Base-by-base conservation (phyloP, 176 grass and related monocot genomes). In the Bothriochloa decipiens region DNA sequence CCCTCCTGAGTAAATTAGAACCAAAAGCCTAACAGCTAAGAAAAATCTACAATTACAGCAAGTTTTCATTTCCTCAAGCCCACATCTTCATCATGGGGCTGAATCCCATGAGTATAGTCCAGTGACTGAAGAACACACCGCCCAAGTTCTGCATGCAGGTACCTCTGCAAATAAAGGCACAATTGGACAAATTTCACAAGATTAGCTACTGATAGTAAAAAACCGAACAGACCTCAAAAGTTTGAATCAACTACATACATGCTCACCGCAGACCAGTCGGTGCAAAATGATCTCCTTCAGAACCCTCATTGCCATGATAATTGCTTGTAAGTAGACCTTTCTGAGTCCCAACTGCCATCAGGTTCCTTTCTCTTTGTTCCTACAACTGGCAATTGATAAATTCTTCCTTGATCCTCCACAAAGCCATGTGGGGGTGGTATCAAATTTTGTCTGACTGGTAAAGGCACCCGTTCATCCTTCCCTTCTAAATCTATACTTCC, bases 351-450 rank as follows among this genome's bases (percentile, higher is more conserved):
- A 66, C 93, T 87, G 67, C 96, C 86, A 63, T 99, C 93, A 15
- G 89, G 96, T 25, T 99, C 96, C 86, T 96, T 96, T 75, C 96
- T 91, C 79, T 99, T 99, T 86, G 89, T 69, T 83, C 82, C 86
- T 76, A 87, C 90, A 83, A 81, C 89, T 50, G 93, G 85, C 70
- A 86, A 65, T 72, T 89, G 86, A 79, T 89, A 99, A 64, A 89
- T 86, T 83, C 96, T 94, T 16, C 78, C 52, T 74, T 95, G 91
- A 63, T 99, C 96, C 42, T 97, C 94, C 62, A 64, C 39, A 81
- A 92, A 86, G 60, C 78, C 75, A 73, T 96, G 93, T 37, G 86
- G 83, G 27, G 87, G 80, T 23, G 84, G 29, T 50, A 87, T 81
- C 33, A 92, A 75, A 86, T 90, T 89, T 88, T 94, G 93, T 84